These are phyloP conservation scores for Wallacemonas rigidus DNA, from an alignment of 208 protist species.

Conservation along the genomic window DNA sequence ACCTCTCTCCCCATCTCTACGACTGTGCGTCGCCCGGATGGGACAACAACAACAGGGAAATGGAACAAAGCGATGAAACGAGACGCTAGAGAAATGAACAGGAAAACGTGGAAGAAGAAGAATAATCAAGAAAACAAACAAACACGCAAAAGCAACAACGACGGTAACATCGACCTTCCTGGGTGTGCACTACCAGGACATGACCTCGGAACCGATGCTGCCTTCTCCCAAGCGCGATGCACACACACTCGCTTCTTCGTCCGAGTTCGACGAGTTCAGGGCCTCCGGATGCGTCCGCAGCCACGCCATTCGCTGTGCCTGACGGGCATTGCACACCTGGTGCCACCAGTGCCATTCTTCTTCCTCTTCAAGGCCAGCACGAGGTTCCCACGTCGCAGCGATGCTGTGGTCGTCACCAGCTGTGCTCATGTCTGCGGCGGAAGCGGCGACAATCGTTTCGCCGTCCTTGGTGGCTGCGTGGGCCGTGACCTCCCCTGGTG, in stretches of 20 bases:
- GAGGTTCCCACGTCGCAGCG: not conserved
- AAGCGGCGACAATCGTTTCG: too few relatives aligned
- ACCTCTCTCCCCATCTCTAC: too few relatives aligned
- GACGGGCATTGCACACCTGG: constrained; percentile 10
- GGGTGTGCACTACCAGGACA: not conserved
- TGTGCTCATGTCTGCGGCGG: too few relatives aligned
- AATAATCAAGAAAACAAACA: not conserved
- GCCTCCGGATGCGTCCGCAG: constrained; percentile 11
- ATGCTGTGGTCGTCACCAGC: not conserved
- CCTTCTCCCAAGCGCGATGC: constrained; percentile 4
- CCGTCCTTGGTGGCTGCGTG: too few relatives aligned
- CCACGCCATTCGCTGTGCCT: constrained; percentile 14
- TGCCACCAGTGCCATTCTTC: constrained; percentile 25
- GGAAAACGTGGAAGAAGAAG: constrained; percentile 3
- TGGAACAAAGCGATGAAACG: not conserved
- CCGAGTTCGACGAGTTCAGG: constrained; percentile 6
- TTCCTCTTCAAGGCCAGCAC: constrained; percentile 17
- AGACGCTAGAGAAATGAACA: constrained; percentile 1
- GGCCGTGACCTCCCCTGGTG: too few relatives aligned
- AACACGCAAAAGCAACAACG: not conserved
- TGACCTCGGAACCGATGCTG: not conserved
- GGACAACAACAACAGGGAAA: not conserved
- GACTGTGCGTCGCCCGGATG: too few relatives aligned
- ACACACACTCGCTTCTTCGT: constrained; percentile 14
- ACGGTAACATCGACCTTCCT: not conserved